Evolutionary conservation across 257 asterid species (phyloP).

Genomic region (Plantago elongata): DNA sequence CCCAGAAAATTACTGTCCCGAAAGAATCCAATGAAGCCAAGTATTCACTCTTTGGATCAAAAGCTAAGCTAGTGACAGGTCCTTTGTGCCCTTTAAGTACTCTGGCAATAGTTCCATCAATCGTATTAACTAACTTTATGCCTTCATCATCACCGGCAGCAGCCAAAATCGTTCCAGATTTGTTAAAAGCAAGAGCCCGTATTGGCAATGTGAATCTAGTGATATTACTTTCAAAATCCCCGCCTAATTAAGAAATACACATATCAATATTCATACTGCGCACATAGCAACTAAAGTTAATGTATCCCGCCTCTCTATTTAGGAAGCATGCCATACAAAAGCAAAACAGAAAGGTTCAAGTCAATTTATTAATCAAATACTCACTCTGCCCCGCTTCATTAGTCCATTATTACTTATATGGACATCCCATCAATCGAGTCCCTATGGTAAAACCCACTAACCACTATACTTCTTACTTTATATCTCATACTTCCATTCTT

Average conservation of each 20-base stretch:
- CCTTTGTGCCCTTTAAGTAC: conserved; percentile 94
- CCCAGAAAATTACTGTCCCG: conserved; percentile 91
- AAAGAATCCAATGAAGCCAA: conserved; percentile 81
- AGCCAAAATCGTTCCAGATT: conserved; percentile 86
- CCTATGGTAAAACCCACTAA: too few species aligned
- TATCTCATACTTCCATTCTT: too few species aligned
- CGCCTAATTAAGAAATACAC: conserved; percentile 45
- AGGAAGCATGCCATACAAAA: neutral
- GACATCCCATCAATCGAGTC: too few species aligned
- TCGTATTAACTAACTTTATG: conserved; percentile 81
- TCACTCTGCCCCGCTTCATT: too few species aligned
- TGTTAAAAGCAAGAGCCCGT: conserved; percentile 79
- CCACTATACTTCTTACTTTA: too few species aligned
- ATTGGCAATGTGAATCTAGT: conserved; percentile 93
- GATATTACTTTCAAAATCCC: conserved; percentile 87
- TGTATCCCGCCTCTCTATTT: neutral
- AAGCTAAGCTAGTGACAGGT: conserved; percentile 80
- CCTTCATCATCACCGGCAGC: conserved; percentile 98
- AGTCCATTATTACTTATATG: too few species aligned
- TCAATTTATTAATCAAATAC: neutral
- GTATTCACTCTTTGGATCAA: conserved; percentile 90
- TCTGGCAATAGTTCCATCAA: conserved; percentile 89
- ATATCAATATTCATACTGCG: neutral
- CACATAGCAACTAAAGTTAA: neutral
- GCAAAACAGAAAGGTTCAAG: too few species aligned